Evolutionary conservation across 805 yeast genomes (phyloP).

Genomic region (Kodamaea restingae): DNA sequence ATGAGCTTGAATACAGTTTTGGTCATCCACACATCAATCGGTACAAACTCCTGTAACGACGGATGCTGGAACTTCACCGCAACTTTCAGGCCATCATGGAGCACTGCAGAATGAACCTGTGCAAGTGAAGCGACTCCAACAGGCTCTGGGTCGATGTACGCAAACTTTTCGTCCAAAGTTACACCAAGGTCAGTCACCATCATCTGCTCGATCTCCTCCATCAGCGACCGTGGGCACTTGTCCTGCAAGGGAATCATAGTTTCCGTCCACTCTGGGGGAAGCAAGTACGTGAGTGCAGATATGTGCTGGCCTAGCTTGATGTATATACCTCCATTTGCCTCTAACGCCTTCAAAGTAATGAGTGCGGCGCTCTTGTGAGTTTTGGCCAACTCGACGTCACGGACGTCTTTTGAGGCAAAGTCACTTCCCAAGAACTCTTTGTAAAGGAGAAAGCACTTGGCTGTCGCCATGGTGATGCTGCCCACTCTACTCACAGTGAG

Average conservation of each 20-base stretch:
- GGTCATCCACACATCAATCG: constrained; percentile 80
- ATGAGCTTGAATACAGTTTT: constrained; percentile 68
- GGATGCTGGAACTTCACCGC: constrained; percentile 98
- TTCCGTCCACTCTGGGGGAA: constrained; percentile 93
- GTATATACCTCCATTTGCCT: constrained; percentile 85
- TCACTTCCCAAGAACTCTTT: constrained; percentile 47
- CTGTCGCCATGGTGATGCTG: constrained; percentile 65
- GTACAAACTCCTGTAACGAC: constrained; percentile 77
- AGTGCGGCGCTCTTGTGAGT: constrained; percentile 77
- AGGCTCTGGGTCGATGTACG: constrained; percentile 64
- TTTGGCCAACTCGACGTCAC: constrained; percentile 48
- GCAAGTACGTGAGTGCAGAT: constrained; percentile 83
- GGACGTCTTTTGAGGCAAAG: constrained; percentile 41
- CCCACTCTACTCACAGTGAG: constrained; percentile 49
- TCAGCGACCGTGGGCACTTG: constrained; percentile 75
- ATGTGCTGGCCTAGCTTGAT: constrained; percentile 95
- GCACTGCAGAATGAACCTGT: constrained; percentile 81
- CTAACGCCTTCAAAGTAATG: constrained; percentile 74
- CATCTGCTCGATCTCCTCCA: constrained; percentile 65
- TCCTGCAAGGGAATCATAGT: constrained; percentile 93
- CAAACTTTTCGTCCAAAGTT: constrained; percentile 58
- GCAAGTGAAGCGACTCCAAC: constrained; percentile 96
- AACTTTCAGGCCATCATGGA: constrained; percentile 63
- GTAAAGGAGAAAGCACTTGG: constrained; percentile 70
- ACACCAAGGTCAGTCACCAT: constrained; percentile 63